Evolutionary conservation across 306 rosid species (phyloP).

Genomic region (Fragaria nilgerrensis): DNA sequence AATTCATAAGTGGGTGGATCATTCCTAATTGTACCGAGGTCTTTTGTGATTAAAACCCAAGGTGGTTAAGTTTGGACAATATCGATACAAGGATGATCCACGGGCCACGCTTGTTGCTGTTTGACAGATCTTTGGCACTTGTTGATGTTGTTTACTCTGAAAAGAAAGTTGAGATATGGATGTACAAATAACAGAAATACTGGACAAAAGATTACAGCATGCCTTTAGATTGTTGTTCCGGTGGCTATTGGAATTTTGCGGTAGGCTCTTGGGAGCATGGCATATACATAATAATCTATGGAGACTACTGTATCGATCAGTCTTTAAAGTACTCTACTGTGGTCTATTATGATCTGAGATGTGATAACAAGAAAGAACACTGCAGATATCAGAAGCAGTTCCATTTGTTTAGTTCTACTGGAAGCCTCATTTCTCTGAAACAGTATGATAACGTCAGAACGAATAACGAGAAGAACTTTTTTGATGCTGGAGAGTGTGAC

Average conservation of each 20-base stretch:
- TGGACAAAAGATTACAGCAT: background rate
- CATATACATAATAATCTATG: background rate
- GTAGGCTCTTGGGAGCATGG: background rate
- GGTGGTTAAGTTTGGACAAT: too few species aligned
- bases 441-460: background rate
- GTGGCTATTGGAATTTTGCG: too few species aligned
- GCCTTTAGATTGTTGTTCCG: background rate
- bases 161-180: background rate
- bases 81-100: too few species aligned
- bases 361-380: background rate
- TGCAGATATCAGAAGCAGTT: too few species aligned
- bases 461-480: background rate
- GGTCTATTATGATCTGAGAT: background rate
- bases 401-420: background rate
- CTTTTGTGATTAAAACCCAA: too few species aligned
- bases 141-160: background rate
- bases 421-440: background rate
- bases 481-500: background rate
- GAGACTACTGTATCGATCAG: too few species aligned
- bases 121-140: background rate
- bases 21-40: too few species aligned
- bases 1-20: too few species aligned
- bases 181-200: background rate
- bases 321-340: background rate
- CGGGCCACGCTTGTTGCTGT: too few species aligned